phyloP scores from a whole-genome alignment of 2,329 filamentous ascomycete species.

The Colletotrichum eremochloae region DNA sequence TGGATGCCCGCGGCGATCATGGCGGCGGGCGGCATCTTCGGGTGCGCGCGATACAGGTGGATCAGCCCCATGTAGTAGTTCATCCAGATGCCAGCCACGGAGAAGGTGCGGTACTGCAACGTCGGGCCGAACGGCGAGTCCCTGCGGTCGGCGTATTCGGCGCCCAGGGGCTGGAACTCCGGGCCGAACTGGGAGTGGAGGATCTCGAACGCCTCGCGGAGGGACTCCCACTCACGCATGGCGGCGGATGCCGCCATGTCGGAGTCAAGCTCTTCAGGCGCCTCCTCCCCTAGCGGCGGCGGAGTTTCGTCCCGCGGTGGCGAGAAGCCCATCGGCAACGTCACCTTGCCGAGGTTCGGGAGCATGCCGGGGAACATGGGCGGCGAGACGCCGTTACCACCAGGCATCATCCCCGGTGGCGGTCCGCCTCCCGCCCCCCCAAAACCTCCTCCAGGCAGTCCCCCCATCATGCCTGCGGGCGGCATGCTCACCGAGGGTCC shows the following conservation, averaged over 20 bases:
- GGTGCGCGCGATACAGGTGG: constrained; percentile 84
- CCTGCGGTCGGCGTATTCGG: constrained; percentile 74
- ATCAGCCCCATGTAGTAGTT: constrained; percentile 90
- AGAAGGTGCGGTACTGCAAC: constrained; percentile 85
- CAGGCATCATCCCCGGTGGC: constrained; percentile 36
- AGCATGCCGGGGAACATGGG: constrained; percentile 69
- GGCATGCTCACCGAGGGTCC: constrained; percentile 24
- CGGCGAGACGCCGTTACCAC: constrained; percentile 52
- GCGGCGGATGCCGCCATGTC: constrained; percentile 77
- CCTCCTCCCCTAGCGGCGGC: constrained; percentile 56
- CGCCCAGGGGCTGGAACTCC: constrained; percentile 80
- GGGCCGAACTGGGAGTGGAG: constrained; percentile 77
- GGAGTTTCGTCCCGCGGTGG: constrained; percentile 59
- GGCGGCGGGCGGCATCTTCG: constrained; percentile 89
- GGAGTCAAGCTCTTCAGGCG: constrained; percentile 68
- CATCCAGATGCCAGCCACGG: constrained; percentile 89
- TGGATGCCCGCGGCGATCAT: constrained; percentile 88
- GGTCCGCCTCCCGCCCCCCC: constrained; percentile 6
- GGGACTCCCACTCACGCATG: constrained; percentile 81
- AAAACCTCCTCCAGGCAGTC: constrained; percentile 38
- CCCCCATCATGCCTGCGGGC: constrained; percentile 16
- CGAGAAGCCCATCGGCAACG: constrained; percentile 67
- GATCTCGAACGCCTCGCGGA: constrained; percentile 77
- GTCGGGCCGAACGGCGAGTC: constrained; percentile 84
- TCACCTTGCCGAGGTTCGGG: constrained; percentile 64